These are phyloP conservation scores for Aquilaria agallochum DNA, from an alignment of 441 rosid species.

Conservation along the genomic window DNA sequence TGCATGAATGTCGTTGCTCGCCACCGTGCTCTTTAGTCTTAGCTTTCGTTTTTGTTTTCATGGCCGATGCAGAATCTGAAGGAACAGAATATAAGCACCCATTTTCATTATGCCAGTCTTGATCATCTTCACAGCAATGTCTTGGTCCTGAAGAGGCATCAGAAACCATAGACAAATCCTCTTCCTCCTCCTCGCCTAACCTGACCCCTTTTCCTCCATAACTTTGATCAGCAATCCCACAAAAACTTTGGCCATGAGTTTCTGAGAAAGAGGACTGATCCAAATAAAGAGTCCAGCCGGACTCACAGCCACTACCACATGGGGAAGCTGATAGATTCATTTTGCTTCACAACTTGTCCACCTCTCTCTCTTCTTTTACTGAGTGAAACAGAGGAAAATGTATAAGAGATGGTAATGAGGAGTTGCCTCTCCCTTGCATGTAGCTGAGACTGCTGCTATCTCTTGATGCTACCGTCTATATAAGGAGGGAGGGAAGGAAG, in stretches of 20 bases:
- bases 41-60: conserved; percentile 25
- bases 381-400: conserved; percentile 8
- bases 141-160: conserved; percentile 80
- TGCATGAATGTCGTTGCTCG: conserved; percentile 34
- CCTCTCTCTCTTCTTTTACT: not conserved
- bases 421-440: not conserved
- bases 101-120: conserved; percentile 25
- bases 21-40: conserved; percentile 25
- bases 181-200: conserved; percentile 29
- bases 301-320: conserved; percentile 65
- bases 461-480: conserved; percentile 11
- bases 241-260: conserved; percentile 19
- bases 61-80: conserved; percentile 16
- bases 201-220: conserved; percentile 11
- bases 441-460: conserved; percentile 2
- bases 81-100: conserved; percentile 17
- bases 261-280: conserved; percentile 50
- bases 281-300: conserved; percentile 86
- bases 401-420: conserved; percentile 8
- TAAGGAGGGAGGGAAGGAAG: conserved; percentile 23
- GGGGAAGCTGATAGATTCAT: conserved; percentile 58
- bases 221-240: conserved; percentile 17
- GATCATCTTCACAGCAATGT: conserved; percentile 28
- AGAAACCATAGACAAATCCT: conserved; percentile 69
- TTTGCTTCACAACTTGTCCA: conserved; percentile 4